Base-by-base conservation (phyloP, 371 early-diverging fungal species). In the Mucor plumbeus region DNA sequence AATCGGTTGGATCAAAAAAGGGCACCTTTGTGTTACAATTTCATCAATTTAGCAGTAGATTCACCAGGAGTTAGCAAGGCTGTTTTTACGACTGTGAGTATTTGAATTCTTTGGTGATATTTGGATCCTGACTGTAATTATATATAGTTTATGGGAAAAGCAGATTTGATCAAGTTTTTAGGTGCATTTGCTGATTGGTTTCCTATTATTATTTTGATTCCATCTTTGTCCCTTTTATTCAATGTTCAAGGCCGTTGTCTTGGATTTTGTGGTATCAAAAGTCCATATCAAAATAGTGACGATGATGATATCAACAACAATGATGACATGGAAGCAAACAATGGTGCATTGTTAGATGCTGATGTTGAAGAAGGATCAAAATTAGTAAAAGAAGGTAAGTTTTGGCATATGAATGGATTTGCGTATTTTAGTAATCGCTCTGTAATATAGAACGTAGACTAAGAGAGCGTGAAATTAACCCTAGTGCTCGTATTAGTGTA, bases 11-110 rank as follows among this genome's bases (percentile, higher is more conserved):
- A 54, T 38, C 26, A 38, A 5, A 40, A 36, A 59, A 88, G 88
- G 72, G 94, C 95, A 14, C 97, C 98, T 5, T 84, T 97, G 57
- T 95, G 95, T 68, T 97, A 97, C 81, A 97, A 97, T 73, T 97
- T 92, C 68, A 84, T 97, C 54, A 94, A 93, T 43, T 83, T 95
- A 63, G 88, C 68, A 36, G 58, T 47, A 9, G 56, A 66, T 48
- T 62, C 57, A 35, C 38, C 61, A 82, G 63, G 85, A 76, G 78
- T 70, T 75, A 80, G 47, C 69, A 72, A 72, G 15, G 78, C 86
- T 7, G 87, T 87, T 4, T 85, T 85, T 41, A 81, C 73, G 14
- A 67, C 72, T 66, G 80, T 80, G 74, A 67, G 62, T 53, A 1
- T 10, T 50, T 21, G 13, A 21, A 7, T 8, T 1, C 11, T 4